Percentiles rank a stretch among this genome's conserved stretches.
phyloP scores from a whole-genome alignment of 768 basidiomycete genomes.

The Coprinopsis cinerea region DNA sequence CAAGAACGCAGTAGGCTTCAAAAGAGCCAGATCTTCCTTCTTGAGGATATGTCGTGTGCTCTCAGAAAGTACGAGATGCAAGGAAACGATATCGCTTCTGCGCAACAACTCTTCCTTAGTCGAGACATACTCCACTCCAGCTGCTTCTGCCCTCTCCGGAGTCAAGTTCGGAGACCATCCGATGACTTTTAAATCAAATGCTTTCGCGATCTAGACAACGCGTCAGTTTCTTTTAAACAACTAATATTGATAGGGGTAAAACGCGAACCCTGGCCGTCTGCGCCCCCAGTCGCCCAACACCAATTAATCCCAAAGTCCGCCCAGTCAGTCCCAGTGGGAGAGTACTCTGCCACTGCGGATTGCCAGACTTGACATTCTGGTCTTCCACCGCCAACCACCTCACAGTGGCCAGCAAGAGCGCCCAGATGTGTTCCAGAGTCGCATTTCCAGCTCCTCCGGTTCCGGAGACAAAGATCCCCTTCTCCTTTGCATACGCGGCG shows the following conservation, averaged over 20 bases:
- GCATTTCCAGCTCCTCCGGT: constrained; percentile 38
- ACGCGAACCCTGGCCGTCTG: constrained; percentile 40
- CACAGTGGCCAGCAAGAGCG: constrained; percentile 45
- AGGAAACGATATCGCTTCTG: constrained; percentile 51
- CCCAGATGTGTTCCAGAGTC: constrained; percentile 64
- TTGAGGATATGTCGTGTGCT: constrained; percentile 43
- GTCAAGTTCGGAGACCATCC: constrained; percentile 67
- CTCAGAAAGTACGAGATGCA: constrained; percentile 54
- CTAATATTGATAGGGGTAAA: neutral
- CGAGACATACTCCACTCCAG: constrained; percentile 42
- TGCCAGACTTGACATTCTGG: constrained; percentile 19
- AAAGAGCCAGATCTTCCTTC: constrained; percentile 38
- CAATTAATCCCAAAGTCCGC: constrained; percentile 54
- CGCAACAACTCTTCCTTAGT: constrained; percentile 50
- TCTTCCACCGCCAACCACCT: constrained; percentile 47
- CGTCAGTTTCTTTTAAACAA: neutral
- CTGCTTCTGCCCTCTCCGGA: constrained; percentile 30
- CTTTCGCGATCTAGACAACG: constrained; percentile 43
- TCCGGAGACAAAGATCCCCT: constrained; percentile 48
- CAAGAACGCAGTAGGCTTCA: constrained; percentile 55
- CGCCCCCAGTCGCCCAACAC: constrained; percentile 52
- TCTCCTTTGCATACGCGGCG: constrained; percentile 35
- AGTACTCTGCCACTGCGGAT: constrained; percentile 47
- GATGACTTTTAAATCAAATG: constrained; percentile 52
- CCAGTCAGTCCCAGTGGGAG: constrained; percentile 48